Conservation (phyloP, 768 basidiomycete species). For the Epithele typhae region DNA sequence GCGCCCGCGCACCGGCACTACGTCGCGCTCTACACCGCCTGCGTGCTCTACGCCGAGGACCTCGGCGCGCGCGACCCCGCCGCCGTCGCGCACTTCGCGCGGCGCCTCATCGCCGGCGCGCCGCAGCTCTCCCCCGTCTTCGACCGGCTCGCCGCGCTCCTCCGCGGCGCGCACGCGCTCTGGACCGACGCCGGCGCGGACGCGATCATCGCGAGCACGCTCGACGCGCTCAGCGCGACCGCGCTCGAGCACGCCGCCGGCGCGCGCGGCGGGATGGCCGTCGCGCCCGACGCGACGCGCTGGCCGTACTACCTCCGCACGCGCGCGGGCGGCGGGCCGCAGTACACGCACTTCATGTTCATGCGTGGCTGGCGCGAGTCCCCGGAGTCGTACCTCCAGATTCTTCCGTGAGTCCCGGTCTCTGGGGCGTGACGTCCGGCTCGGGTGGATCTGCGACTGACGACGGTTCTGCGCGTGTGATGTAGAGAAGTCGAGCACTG, state of each 20-base stretch:
- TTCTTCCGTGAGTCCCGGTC: conserved; percentile 29
- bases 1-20: conserved; percentile 22
- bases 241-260: conserved; percentile 31
- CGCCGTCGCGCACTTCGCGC: conserved; percentile 32
- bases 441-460: too few species aligned
- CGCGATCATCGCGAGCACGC: conserved; percentile 26
- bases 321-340: conserved; percentile 33
- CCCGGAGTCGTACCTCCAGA: conserved; percentile 30
- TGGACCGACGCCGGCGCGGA: conserved; percentile 29
- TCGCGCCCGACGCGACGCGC: conserved; percentile 21
- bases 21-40: conserved; percentile 39
- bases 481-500: conserved; percentile 11
- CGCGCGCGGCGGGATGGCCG: conserved; percentile 23
- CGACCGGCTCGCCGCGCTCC: conserved; percentile 31
- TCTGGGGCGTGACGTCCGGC: neutral
- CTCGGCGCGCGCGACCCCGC: conserved; percentile 21
- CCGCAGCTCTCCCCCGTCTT: conserved; percentile 31
- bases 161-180: conserved; percentile 27
- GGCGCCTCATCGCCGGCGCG: conserved; percentile 25
- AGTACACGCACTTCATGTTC: conserved; percentile 32
- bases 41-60: conserved; percentile 36
- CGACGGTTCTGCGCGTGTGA: neutral
- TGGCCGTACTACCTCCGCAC: conserved; percentile 27
- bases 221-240: conserved; percentile 34
- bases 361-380: conserved; percentile 27